Evolutionary conservation across 2,329 filamentous ascomycete species (phyloP).

Genomic region (Verticillium isaacii): DNA sequence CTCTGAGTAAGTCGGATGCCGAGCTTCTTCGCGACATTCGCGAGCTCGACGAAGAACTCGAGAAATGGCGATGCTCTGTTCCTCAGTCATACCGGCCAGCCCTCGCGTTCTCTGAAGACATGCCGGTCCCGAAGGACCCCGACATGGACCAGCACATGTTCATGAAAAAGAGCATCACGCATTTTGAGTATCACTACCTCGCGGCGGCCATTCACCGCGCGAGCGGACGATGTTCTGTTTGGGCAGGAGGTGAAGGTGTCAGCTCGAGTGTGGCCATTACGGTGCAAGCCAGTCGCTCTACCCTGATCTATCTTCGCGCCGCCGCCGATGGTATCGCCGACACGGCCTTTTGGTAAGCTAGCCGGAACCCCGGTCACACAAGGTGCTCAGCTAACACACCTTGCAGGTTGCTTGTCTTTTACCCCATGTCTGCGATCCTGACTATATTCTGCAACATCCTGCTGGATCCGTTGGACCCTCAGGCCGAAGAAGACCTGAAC

Average conservation of each 20-base stretch:
- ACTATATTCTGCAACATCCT: conserved; percentile 52
- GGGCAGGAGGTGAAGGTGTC: conserved; percentile 33
- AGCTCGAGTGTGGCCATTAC: conserved; percentile 48
- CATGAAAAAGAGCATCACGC: conserved; percentile 42
- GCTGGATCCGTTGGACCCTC: conserved; percentile 36
- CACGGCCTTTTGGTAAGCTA: conserved; percentile 43
- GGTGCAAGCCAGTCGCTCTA: conserved; percentile 51
- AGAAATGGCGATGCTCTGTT: conserved; percentile 47
- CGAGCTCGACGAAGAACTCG: conserved; percentile 51
- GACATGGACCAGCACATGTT: conserved; percentile 23
- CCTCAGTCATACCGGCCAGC: conserved; percentile 39
- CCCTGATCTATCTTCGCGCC: conserved; percentile 40
- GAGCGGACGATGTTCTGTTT: conserved; percentile 44
- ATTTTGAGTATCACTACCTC: conserved; percentile 52
- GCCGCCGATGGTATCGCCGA: conserved; percentile 35
- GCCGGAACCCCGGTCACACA: not conserved
- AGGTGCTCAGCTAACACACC: not conserved
- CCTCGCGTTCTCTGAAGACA: conserved; percentile 34
- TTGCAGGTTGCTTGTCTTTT: conserved; percentile 49
- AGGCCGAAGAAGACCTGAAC: conserved; percentile 38
- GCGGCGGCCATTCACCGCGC: conserved; percentile 51
- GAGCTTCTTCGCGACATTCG: conserved; percentile 50
- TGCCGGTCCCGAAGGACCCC: conserved; percentile 4
- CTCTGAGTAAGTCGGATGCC: conserved; percentile 45
- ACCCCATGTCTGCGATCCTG: conserved; percentile 49